Evolutionary conservation across 805 yeast genomes (phyloP).

Genomic region (Metschnikowia koreensis): DNA sequence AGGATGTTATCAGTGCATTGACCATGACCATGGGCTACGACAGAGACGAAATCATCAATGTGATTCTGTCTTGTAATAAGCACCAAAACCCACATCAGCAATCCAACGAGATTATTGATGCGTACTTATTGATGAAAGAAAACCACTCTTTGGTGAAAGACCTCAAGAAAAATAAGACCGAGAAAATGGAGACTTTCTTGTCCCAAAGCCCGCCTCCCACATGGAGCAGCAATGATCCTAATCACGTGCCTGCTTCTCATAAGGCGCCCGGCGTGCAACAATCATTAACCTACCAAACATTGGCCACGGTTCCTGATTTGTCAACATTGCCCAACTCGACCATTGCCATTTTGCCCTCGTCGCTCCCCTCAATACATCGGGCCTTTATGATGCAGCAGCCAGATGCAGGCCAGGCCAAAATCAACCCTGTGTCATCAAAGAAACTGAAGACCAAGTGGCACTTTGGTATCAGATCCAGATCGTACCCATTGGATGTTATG

Average conservation of each 20-base stretch:
- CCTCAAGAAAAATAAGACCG: constrained; percentile 51
- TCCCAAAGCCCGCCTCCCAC: constrained; percentile 62
- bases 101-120: constrained; percentile 76
- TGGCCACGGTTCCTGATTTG: constrained; percentile 46
- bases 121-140: constrained; percentile 78
- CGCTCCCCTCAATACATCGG: constrained; percentile 90
- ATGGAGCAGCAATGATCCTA: constrained; percentile 24
- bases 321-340: constrained; percentile 67
- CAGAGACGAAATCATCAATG: constrained; percentile 74
- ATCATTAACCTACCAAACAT: constrained; percentile 46
- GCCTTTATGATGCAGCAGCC: constrained; percentile 77
- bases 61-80: constrained; percentile 53
- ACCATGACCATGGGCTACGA: constrained; percentile 87
- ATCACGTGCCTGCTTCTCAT: constrained; percentile 23
- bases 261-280: constrained; percentile 45
- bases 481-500: constrained; percentile 97
- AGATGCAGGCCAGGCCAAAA: constrained; percentile 25
- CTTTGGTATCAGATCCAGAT: constrained; percentile 93
- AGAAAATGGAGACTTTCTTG: constrained; percentile 55
- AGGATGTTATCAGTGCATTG: constrained; percentile 70
- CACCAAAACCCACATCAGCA: constrained; percentile 32
- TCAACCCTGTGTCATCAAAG: constrained; percentile 62
- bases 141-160: constrained; percentile 69
- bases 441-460: constrained; percentile 97
- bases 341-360: constrained; percentile 89